These are phyloP conservation scores for Pseudonitzschia delicatissima DNA, from an alignment of 108 stramenopile species.

Conservation along the genomic window DNA sequence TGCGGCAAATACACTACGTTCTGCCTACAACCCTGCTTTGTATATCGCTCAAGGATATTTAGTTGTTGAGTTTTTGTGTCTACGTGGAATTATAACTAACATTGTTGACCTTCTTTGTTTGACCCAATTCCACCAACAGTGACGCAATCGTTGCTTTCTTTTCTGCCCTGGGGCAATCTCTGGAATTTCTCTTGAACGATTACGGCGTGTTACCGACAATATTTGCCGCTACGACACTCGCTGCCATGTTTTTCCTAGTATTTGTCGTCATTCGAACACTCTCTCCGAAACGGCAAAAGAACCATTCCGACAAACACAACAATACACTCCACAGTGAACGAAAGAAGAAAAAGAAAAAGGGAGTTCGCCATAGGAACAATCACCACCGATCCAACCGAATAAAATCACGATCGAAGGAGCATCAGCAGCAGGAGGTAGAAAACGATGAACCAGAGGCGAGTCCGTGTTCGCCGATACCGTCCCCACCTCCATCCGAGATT, in stretches of 20 bases:
- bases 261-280: slow-evolving; percentile 40
- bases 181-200: slow-evolving; percentile 43
- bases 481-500: neutral
- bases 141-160: slow-evolving; percentile 21
- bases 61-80: neutral
- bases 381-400: slow-evolving; percentile 5
- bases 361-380: neutral
- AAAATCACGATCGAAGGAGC: neutral
- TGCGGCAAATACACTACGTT: too few species aligned
- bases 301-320: neutral
- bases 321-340: neutral
- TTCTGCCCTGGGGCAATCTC: slow-evolving; percentile 20
- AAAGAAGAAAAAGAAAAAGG: slow-evolving; percentile 42
- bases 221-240: slow-evolving; percentile 29
- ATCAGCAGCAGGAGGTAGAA: neutral
- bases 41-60: too few species aligned
- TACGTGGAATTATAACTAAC: neutral
- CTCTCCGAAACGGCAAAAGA: slow-evolving; percentile 11
- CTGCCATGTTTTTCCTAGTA: slow-evolving; percentile 36
- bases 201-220: slow-evolving; percentile 50
- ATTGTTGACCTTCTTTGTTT: neutral
- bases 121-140: slow-evolving; percentile 10
- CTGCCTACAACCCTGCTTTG: too few species aligned
- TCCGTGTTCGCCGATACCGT: neutral
- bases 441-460: neutral